A percentile compares a stretch with the other conserved stretches of the same genome.
These are phyloP conservation scores for Aciculoconidium aculeatum DNA, from an alignment of 805 yeast species.

Conservation along the genomic window DNA sequence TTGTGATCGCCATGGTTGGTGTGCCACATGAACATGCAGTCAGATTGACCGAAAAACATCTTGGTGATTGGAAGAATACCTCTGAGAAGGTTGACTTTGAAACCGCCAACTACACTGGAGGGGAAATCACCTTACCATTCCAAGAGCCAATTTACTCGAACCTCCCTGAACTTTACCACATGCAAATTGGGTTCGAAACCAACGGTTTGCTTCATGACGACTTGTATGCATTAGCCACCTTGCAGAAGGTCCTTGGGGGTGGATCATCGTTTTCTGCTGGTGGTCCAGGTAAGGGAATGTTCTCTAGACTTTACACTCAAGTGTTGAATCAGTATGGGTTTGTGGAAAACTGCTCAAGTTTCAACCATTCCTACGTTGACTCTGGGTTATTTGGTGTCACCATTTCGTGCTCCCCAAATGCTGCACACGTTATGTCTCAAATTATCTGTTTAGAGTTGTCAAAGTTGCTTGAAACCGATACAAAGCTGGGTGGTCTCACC, in stretches of 20 bases:
- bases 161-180: conserved; percentile 75
- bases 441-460: conserved; percentile 50
- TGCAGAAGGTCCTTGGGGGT: conserved; percentile 90
- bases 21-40: conserved; percentile 66
- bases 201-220: conserved; percentile 78
- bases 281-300: conserved; percentile 99
- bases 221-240: conserved; percentile 81
- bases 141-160: conserved; percentile 38
- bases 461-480: conserved; percentile 26
- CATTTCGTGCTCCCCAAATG: conserved; percentile 77
- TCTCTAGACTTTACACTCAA: conserved; percentile 84
- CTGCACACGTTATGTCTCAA: conserved; percentile 79
- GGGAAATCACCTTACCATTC: conserved; percentile 33
- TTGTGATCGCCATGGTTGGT: conserved; percentile 86
- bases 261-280: conserved; percentile 98
- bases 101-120: conserved; percentile 59
- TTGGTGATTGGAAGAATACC: conserved; percentile 52
- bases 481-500: conserved; percentile 50
- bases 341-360: conserved; percentile 81
- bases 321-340: conserved; percentile 89
- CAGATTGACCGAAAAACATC: conserved; percentile 51
- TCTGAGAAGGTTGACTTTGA: conserved; percentile 30
- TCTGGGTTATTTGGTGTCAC: conserved; percentile 90
- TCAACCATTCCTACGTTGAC: conserved; percentile 86
- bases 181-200: conserved; percentile 86